Evolutionary conservation across 2,329 filamentous ascomycete species (phyloP), one percentile per base, ranked within the genome.

Genomic region (Beauveria bassiana): DNA sequence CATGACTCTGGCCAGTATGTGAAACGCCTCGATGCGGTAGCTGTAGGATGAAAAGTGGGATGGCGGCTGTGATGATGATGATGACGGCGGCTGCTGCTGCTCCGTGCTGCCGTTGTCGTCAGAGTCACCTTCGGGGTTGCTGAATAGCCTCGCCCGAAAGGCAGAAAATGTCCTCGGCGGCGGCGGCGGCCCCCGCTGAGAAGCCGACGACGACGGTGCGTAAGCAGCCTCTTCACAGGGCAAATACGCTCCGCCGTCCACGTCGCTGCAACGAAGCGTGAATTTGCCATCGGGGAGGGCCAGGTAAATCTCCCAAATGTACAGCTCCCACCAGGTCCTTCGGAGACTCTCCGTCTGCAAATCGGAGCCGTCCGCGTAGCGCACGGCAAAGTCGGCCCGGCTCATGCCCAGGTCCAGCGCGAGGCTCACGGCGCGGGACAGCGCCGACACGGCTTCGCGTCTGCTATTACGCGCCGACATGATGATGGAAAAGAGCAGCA

Each of bases 21-120:
- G 26, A 24, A 58, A 58, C 1, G 54, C 54, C 54, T 49, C 54
- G 26, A 58, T 58, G 43, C 54, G 54, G 45, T 46, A 58, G 54
- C 54, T 46, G 54, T 58, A 58, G 0, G 54, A 54, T 3, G 52
- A 54, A 22, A 54, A 54, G 20, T 22, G 34, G 2, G 20, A 53
- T 1, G 52, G 34, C 5, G n/a, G 3, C 16, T 7, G 14, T 54
- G 52, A 6, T 28, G 51, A 10, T 22, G 22, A 22, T 22, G 22
- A 22, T 22, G 22, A 22, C 2, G 22, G 2, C 22, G 22, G 22
- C 9, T 1, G 34, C 22, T 4, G 52, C 38, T 28, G 20, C 9
- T 42, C 5, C 24, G 38, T 18, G 8, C n/a, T 16, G 52, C 52
- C 9, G 16, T 18, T 18, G 12, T 28, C 22, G 10, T 54, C 52